Evolutionary conservation across 73 alveolate genomes (phyloP).

Genomic region (Paramecium octaurelia): DNA sequence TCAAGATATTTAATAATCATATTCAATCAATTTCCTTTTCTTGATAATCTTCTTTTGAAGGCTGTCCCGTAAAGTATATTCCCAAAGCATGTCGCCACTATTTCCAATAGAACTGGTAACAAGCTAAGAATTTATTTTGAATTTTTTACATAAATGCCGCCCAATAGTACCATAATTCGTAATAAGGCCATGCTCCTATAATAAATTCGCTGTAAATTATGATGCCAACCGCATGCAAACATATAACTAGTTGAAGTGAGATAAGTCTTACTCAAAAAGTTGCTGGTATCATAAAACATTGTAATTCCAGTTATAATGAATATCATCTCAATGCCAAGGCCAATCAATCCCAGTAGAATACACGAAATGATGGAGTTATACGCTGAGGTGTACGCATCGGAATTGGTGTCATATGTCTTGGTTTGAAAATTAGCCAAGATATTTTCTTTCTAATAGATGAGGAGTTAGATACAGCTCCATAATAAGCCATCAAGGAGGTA

Average conservation of each 20-base stretch:
- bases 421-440: slow-evolving; percentile 4
- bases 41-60: neutral
- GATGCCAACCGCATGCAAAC: neutral
- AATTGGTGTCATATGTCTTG: neutral
- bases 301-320: neutral
- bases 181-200: slow-evolving; percentile 9
- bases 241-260: neutral
- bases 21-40: slow-evolving; percentile 24
- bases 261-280: neutral
- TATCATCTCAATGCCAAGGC: neutral
- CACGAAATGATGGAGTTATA: neutral
- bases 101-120: neutral
- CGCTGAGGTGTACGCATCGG: neutral
- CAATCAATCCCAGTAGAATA: neutral
- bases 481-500: neutral
- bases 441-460: slow-evolving; percentile 10
- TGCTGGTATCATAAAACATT: slow-evolving; percentile 9
- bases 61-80: slow-evolving; percentile 26
- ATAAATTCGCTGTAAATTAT: neutral
- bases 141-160: slow-evolving; percentile 11
- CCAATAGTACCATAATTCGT: slow-evolving; percentile 34
- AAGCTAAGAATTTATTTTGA: neutral
- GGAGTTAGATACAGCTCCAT: neutral
- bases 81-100: neutral
- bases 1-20: neutral